A percentile compares a stretch with the other conserved stretches of the same genome.
Evolutionary conservation across 352 stramenopile species (phyloP).

Genomic region (Pythium brassicae): DNA sequence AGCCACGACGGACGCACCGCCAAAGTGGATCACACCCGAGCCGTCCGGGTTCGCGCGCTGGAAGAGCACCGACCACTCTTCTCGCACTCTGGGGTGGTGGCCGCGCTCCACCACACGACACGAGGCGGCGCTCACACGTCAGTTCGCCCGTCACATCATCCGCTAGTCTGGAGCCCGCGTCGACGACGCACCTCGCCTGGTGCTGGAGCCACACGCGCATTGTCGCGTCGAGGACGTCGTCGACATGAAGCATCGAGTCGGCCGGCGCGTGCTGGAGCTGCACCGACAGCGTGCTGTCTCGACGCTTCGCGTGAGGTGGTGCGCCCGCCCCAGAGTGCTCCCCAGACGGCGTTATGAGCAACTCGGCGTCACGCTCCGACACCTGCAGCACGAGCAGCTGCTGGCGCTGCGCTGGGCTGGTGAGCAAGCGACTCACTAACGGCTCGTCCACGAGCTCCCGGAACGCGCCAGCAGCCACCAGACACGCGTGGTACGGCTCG

Average conservation of each 20-base stretch:
- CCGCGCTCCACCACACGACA: no score
- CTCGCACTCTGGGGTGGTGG: conserved; percentile 25
- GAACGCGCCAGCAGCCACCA: conserved; percentile 33
- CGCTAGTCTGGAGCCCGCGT: no score
- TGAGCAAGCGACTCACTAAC: conserved; percentile 41
- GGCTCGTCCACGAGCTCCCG: conserved; percentile 41
- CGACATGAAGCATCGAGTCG: conserved; percentile 39
- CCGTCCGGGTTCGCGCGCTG: conserved; percentile 56
- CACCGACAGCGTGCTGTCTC: conserved; percentile 5
- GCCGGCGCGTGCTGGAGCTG: conserved; percentile 9
- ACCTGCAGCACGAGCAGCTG: conserved; percentile 29
- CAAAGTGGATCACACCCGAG: conserved; percentile 54
- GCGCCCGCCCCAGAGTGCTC: background rate
- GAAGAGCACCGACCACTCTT: conserved; percentile 63
- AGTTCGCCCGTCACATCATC: no score
- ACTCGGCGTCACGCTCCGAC: conserved; percentile 1
- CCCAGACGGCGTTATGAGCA: background rate
- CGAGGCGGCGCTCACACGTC: background rate
- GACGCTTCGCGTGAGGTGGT: background rate
- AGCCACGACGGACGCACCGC: conserved; percentile 23
- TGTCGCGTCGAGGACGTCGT: conserved; percentile 64
- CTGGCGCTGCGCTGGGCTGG: conserved; percentile 42
- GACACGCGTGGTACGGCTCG: conserved; percentile 36
- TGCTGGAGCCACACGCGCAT: conserved; percentile 73
- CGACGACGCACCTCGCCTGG: conserved; percentile 36